phyloP scores from a whole-genome alignment of 2,329 filamentous ascomycete genomes.

The Harringtonia aguacate region DNA sequence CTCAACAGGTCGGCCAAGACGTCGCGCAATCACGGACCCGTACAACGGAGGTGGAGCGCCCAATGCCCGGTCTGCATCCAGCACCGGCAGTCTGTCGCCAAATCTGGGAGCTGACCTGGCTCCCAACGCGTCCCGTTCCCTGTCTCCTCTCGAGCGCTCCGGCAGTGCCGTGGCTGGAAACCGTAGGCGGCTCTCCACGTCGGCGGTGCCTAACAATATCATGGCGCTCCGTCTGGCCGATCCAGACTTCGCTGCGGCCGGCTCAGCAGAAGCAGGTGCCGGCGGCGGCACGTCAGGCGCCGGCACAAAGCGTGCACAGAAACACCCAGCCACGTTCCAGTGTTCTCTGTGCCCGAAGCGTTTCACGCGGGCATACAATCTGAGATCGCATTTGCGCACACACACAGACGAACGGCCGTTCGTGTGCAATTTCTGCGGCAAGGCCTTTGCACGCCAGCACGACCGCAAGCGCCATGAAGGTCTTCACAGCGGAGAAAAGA shows the following conservation, averaged over 20 bases:
- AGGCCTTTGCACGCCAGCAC: constrained; percentile 94
- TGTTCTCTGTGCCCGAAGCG: constrained; percentile 88
- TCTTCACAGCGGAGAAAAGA: constrained; percentile 94
- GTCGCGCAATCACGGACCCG: constrained; percentile 48
- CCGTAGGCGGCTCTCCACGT: constrained; percentile 51
- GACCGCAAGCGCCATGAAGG: constrained; percentile 96
- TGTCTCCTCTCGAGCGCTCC: constrained; percentile 48
- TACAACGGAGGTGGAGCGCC: constrained; percentile 37
- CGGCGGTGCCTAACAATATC: constrained; percentile 49
- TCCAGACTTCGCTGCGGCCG: constrained; percentile 70
- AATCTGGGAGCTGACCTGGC: constrained; percentile 34
- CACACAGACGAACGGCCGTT: constrained; percentile 97
- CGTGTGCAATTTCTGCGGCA: constrained; percentile 92
- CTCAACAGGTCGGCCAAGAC: constrained; percentile 35
- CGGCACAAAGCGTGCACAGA: constrained; percentile 74
- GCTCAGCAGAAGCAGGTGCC: constrained; percentile 37
- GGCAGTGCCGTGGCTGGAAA: constrained; percentile 34
- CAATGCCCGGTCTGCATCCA: constrained; percentile 26
- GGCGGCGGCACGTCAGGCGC: constrained; percentile 47
- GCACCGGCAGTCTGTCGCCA: constrained; percentile 32
- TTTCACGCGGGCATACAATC: constrained; percentile 92
- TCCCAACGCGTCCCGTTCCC: constrained; percentile 40
- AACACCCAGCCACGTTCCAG: constrained; percentile 95
- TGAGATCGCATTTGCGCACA: constrained; percentile 88
- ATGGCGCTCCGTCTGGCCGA: constrained; percentile 88